Evolutionary conservation across 2,329 filamentous ascomycete species (phyloP).

Genomic region (Dactylellina parvicollis): DNA sequence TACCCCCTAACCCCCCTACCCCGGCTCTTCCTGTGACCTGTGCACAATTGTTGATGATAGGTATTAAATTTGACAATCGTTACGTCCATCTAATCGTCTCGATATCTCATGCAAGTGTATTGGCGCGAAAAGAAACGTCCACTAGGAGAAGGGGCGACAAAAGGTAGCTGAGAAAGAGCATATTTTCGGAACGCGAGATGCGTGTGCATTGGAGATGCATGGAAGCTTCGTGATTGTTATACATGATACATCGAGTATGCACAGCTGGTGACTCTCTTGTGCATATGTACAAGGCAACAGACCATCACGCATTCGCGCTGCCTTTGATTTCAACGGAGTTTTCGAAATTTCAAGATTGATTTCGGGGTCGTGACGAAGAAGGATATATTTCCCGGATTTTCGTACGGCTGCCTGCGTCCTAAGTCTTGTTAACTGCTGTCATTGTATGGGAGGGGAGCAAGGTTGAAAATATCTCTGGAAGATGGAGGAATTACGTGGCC

Average conservation of each 20-base stretch:
- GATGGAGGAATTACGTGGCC: not conserved
- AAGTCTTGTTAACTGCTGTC: not conserved
- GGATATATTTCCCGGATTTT: not conserved
- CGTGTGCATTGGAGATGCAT: constrained; percentile 4
- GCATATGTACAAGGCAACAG: not conserved
- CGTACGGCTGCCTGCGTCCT: not conserved
- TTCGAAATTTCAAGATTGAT: too few species aligned
- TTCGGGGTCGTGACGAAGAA: too few species aligned
- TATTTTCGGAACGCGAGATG: not conserved
- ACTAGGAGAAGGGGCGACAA: not conserved
- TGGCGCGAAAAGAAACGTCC: constrained; percentile 21
- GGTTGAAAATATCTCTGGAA: not conserved
- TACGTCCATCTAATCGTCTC: not conserved
- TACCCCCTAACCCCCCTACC: too few species aligned
- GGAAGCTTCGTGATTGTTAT: not conserved
- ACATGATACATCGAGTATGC: not conserved
- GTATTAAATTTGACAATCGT: not conserved
- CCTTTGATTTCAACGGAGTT: too few species aligned
- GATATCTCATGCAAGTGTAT: constrained; percentile 12
- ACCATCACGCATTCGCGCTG: too few species aligned
- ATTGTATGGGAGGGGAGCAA: not conserved
- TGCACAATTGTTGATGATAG: too few species aligned
- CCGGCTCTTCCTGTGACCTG: too few species aligned
- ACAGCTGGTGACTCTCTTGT: constrained; percentile 5
- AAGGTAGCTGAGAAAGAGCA: not conserved